Base-by-base conservation (phyloP, 164 flowering plant species). In the Chimonanthus praecox region DNA sequence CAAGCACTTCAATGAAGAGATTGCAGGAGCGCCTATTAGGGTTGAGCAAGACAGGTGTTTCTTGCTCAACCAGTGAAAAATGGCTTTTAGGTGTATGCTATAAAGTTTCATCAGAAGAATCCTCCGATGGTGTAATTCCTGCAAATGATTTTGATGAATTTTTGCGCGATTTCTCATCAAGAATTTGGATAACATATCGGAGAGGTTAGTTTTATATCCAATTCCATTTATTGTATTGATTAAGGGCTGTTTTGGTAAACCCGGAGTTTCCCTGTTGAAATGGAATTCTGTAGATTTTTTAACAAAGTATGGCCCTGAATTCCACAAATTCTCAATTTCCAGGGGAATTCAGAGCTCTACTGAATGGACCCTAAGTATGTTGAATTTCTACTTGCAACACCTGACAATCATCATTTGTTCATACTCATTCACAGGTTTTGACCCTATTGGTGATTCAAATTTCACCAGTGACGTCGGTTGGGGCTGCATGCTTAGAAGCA, bases 401-500 rank as follows among this genome's bases (percentile, higher is more conserved):
- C 16, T 54, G 60, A 54, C 60, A 54, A 54, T 13, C 16, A n/a
- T 5, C 11, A 54, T 54, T 54, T 10, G 16, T 54, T 54, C 60
- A 33, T 33, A 13, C 72, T 73, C 15, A 6, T 70, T 64, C 54
- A 20, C 77, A 92, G 98, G 98, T 18, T 95, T 93, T 85, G 75
- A 77, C 58, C 83, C 89, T 58, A 89, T 95, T 80, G 90, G 83
- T 66, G 98, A 92, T 75, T 82, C 97, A 44, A 93, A 84, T 77
- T 84, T 84, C 70, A 86, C 90, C 6, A 93, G 90, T 77, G 99
- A 95, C 80, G 91, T 86, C 13, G 68, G 78, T 71, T 95, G 98
- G 98, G 99, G 99, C 62, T 95, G 99, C 82, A 95, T 95, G 99
- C 89, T 93, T 74, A 84, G 99, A 69, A 95, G 99, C 76, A 89